Evolutionary conservation across 2,329 filamentous ascomycete genomes (phyloP).

Genomic region (Clarireedia monteithiana): DNA sequence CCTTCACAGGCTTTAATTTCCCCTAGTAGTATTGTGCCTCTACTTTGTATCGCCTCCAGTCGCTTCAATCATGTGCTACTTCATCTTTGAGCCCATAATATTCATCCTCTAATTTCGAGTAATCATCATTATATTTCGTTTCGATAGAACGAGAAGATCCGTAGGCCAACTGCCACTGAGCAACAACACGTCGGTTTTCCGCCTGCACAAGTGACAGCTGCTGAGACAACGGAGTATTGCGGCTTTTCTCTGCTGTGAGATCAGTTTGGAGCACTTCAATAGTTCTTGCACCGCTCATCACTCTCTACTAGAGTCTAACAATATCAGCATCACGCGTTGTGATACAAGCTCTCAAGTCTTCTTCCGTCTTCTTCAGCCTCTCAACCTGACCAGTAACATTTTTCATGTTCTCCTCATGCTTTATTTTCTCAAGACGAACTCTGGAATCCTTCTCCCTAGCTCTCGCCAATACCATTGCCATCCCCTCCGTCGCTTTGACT

Average conservation of each 20-base stretch:
- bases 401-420: neutral
- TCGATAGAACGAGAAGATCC: neutral
- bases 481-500: neutral
- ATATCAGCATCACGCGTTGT: neutral
- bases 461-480: neutral
- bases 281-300: no score
- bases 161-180: neutral
- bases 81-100: neutral
- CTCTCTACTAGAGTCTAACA: no score
- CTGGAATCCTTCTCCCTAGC: neutral
- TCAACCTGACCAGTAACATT: neutral
- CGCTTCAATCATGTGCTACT: neutral
- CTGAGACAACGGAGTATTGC: no score
- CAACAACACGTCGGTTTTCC: no score
- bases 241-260: no score
- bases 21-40: neutral
- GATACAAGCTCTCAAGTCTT: neutral
- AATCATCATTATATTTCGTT: neutral
- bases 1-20: neutral
- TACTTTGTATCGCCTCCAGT: neutral
- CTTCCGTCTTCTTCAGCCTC: neutral
- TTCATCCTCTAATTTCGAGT: neutral
- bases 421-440: neutral
- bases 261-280: no score
- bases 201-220: no score